Conservation (phyloP, 805 yeast species). For the Saccharomycopsis schoenii region DNA sequence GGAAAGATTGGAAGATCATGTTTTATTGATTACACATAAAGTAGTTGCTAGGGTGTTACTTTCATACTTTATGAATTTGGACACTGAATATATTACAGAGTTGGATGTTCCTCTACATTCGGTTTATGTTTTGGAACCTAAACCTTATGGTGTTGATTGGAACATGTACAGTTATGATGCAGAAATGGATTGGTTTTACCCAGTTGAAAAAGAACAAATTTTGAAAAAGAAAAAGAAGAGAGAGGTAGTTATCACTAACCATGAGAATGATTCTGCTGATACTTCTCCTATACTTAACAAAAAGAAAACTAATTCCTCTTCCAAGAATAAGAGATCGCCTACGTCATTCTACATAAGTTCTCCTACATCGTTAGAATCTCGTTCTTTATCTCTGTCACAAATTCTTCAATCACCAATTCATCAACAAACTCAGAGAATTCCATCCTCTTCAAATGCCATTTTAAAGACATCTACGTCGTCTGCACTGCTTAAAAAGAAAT, state of each 20-base stretch:
- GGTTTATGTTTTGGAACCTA: slow-evolving; percentile 80
- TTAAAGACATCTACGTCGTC: neutral
- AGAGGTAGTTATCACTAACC: slow-evolving; percentile 7
- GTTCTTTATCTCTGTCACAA: neutral
- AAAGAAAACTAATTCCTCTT: neutral
- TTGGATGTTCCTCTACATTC: slow-evolving; percentile 91
- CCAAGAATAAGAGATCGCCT: neutral
- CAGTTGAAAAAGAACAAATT: slow-evolving; percentile 39
- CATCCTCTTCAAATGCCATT: neutral
- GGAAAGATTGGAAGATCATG: slow-evolving; percentile 84
- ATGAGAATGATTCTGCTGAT: neutral
- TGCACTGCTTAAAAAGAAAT: neutral
- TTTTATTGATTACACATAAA: slow-evolving; percentile 75
- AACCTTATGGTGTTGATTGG: slow-evolving; percentile 95
- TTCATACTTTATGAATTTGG: slow-evolving; percentile 82
- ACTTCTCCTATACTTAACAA: neutral
- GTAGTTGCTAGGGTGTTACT: slow-evolving; percentile 82
- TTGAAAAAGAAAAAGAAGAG: slow-evolving; percentile 31
- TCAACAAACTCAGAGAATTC: neutral
- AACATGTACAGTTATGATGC: slow-evolving; percentile 82
- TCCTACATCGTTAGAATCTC: neutral
- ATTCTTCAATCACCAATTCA: neutral
- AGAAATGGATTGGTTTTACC: slow-evolving; percentile 61
- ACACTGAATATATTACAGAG: slow-evolving; percentile 73
- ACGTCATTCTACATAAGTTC: neutral